Base-by-base conservation (phyloP, 306 rosid species). In the Ammopiptanthus mongolicus region DNA sequence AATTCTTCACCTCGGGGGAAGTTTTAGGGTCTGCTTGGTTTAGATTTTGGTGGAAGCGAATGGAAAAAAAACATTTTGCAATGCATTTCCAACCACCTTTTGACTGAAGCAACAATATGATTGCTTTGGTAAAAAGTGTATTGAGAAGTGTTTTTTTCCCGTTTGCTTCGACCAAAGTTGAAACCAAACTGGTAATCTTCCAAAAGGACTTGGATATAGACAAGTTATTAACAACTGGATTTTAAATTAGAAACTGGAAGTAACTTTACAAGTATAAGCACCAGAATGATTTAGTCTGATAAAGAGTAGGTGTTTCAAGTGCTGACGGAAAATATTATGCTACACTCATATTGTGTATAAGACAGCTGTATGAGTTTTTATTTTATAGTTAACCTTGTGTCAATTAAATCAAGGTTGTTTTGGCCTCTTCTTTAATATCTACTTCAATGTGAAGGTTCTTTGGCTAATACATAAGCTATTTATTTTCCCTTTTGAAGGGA, bases 331-430 rank as follows among this genome's bases (percentile, higher is more conserved):
- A 80, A 66, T 48, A 59, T 36, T 17, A 8, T 50, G 42, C 77
- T 39, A 23, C 71, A 37, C 48, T 21, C 80, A 18, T 59, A 31
- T 28, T 60, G 33, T 69, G 69, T 62, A 50, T 41, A 63, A 6
- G 64, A 25, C 14, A 58, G 56, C 76, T 72, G n/a, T 60, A 19
- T 59, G 72, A 15, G 37, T 65, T 68, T 47, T 56, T 72, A 13
- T 22, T 65, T 28, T 19, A 23, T 37, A 15, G 36, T 39, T 62
- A 61, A 51, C 62, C 46, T 41, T 41, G 53, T 25, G 34, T 63
- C 37, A 47, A 36, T 47, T 47, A 44, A 71, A 25, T 71, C 31
- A 25, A 29, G 51, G 55, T 19, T 65, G 72, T 31, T 46, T 37
- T 58, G 71, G 6, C 8, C 22, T 13, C 58, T 62, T 25, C 9